Percentiles rank a stretch among this genome's conserved stretches.
These are phyloP conservation scores for Citrus glauca DNA, from an alignment of 345 rosid species.

Conservation along the genomic window DNA sequence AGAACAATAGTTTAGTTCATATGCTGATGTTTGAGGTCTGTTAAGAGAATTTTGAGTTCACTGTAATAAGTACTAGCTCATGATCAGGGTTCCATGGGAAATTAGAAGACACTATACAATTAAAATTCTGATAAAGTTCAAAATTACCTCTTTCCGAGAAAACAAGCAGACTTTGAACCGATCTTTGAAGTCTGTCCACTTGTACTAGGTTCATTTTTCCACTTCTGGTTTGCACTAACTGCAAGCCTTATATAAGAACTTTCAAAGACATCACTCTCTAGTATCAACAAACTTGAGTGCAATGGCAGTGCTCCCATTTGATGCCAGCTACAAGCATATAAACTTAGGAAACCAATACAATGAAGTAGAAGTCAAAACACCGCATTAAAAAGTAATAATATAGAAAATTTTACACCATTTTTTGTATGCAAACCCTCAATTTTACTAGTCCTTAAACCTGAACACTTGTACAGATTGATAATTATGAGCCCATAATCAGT, in stretches of 20 bases:
- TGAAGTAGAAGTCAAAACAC: not conserved
- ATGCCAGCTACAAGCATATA: slow-evolving; percentile 40
- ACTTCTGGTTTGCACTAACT: slow-evolving; percentile 23
- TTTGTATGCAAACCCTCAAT: slow-evolving; percentile 2
- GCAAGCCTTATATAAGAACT: slow-evolving; percentile 28
- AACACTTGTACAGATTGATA: not conserved
- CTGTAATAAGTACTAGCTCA: not conserved
- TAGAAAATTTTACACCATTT: not conserved
- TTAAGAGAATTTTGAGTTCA: not conserved
- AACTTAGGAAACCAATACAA: not conserved
- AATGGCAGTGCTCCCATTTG: slow-evolving; percentile 32
- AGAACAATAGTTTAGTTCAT: not conserved
- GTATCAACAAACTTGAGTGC: slow-evolving; percentile 25
- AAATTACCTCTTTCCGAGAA: slow-evolving; percentile 45
- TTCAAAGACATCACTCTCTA: slow-evolving; percentile 31
- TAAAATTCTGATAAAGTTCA: not conserved
- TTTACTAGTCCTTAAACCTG: slow-evolving; percentile 2
- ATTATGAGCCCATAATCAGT: not conserved
- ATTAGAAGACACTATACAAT: not conserved
- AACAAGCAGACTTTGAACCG: slow-evolving; percentile 27
- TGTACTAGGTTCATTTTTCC: slow-evolving; percentile 25
- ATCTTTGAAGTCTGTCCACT: slow-evolving; percentile 31
- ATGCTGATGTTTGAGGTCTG: not conserved
- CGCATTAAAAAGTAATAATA: not conserved
- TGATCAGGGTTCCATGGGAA: not conserved